Percentiles rank a stretch among this genome's conserved stretches.
These are phyloP conservation scores for Tirmania nivea DNA, from an alignment of 495 filamentous ascomycete species.

Conservation along the genomic window DNA sequence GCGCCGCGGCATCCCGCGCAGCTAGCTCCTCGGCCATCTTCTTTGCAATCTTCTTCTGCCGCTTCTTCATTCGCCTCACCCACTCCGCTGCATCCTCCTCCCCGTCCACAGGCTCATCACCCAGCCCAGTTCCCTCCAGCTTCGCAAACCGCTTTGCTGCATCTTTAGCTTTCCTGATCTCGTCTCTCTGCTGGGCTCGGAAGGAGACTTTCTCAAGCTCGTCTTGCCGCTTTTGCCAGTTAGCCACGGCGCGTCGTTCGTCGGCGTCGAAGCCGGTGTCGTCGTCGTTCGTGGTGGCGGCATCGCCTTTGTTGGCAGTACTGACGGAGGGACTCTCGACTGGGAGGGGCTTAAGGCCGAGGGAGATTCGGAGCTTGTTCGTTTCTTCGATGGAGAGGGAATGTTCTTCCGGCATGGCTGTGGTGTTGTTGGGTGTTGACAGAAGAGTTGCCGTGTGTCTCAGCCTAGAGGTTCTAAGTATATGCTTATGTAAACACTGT, in stretches of 20 bases:
- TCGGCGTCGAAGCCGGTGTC: slow-evolving; percentile 36
- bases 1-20: slow-evolving; percentile 39
- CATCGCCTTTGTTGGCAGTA: slow-evolving; percentile 50
- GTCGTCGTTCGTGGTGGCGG: slow-evolving; percentile 51
- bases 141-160: slow-evolving; percentile 48
- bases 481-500: too few relatives aligned
- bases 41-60: slow-evolving; percentile 71
- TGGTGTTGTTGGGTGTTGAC: neutral
- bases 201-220: slow-evolving; percentile 28
- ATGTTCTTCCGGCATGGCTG: slow-evolving; percentile 42
- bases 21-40: slow-evolving; percentile 47
- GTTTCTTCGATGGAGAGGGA: slow-evolving; percentile 73
- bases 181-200: slow-evolving; percentile 56
- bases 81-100: slow-evolving; percentile 66
- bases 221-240: slow-evolving; percentile 44
- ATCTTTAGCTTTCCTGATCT: slow-evolving; percentile 77
- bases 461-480: too few relatives aligned
- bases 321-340: slow-evolving; percentile 35
- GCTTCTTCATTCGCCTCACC: slow-evolving; percentile 70
- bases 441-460: too few relatives aligned
- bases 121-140: slow-evolving; percentile 61
- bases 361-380: slow-evolving; percentile 71
- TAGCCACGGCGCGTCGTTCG: slow-evolving; percentile 25
- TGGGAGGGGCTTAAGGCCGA: slow-evolving; percentile 79
- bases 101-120: slow-evolving; percentile 34